Base-by-base conservation (phyloP, 495 filamentous ascomycete species). In the Penicillium silybi region DNA sequence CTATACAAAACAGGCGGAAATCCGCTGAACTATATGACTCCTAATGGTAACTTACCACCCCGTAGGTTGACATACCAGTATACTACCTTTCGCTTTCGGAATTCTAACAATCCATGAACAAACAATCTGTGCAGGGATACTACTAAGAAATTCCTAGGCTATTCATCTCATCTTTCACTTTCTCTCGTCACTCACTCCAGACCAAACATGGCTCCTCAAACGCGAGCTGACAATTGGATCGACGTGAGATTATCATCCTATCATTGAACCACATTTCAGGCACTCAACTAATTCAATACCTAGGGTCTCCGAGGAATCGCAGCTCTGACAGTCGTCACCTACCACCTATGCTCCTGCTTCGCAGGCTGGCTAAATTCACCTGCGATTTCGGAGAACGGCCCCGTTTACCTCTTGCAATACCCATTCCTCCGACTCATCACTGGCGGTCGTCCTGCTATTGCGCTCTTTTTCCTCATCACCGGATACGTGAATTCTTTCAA, bases 331-430 rank as follows among this genome's bases (percentile, higher is more conserved):
- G 54, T 53, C 22, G 54, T 57, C 4, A 57, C 54, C 25, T 57
- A 57, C 6, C 49, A 57, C 11, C 17, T 57, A 4, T 57, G 54
- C 40, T 53, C 54, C 3, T 53, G 38, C 16, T 57, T 53, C n/a
- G 54, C 54, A 41, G 39, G 49, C 6, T 57, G 54, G 54, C 27
- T 57, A 9, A 57, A 53, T n/a, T 57, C 54, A 1, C 54, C 54
- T 13, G 49, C 54, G 0, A 32, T 52, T 13, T 27, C 17, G 15
- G 45, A 57, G n/a, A 19, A 49, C 15, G 54, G 54, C 16, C 3
- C 41, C 1, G 40, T 42, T 13, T 48, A 10, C 13, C 11, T 57
- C 2, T 48, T 57, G 17, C 54, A 57, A 17, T 53, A 57, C 18
- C 54, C 54, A 15, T 53, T 57, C 15, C 17, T 57, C 7, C 54